Conservation (phyloP, 1,139 yeast species). For the Pichia cactophila region DNA sequence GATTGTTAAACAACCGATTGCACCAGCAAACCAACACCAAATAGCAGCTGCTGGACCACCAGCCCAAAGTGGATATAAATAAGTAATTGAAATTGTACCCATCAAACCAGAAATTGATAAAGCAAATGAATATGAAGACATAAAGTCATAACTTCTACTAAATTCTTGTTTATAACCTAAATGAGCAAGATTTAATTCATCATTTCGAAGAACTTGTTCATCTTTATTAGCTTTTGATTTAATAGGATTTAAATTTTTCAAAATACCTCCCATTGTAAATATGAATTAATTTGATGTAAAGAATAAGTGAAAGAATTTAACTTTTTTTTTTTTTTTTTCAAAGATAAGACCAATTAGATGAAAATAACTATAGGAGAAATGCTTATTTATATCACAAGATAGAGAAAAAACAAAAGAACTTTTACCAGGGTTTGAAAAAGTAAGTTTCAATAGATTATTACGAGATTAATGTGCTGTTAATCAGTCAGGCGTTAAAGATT, state of each 20-base stretch:
- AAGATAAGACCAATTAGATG: not conserved
- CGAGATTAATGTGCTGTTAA: no score
- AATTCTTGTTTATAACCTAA: constrained; percentile 29
- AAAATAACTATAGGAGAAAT: no score
- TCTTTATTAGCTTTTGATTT: not conserved
- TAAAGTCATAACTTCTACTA: constrained; percentile 24
- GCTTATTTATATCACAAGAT: no score
- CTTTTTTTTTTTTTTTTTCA: not conserved
- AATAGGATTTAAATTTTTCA: constrained; percentile 9
- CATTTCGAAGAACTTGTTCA: constrained; percentile 14
- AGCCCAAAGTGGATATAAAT: constrained; percentile 31
- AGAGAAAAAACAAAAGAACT: no score
- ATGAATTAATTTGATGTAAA: not conserved
- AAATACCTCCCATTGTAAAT: constrained; percentile 14
- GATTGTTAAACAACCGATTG: constrained; percentile 46
- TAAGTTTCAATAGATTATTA: no score
- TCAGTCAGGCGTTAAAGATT: no score
- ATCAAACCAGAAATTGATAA: constrained; percentile 30
- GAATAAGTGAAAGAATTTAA: not conserved
- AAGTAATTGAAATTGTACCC: constrained; percentile 31
- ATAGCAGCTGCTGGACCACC: constrained; percentile 53
- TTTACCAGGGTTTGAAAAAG: no score
- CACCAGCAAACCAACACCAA: constrained; percentile 68
- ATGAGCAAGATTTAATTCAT: constrained; percentile 26
- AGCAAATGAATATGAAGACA: constrained; percentile 28